Evolutionary conservation across 2,329 filamentous ascomycete species (phyloP).

Genomic region (Fusarium proliferatum): DNA sequence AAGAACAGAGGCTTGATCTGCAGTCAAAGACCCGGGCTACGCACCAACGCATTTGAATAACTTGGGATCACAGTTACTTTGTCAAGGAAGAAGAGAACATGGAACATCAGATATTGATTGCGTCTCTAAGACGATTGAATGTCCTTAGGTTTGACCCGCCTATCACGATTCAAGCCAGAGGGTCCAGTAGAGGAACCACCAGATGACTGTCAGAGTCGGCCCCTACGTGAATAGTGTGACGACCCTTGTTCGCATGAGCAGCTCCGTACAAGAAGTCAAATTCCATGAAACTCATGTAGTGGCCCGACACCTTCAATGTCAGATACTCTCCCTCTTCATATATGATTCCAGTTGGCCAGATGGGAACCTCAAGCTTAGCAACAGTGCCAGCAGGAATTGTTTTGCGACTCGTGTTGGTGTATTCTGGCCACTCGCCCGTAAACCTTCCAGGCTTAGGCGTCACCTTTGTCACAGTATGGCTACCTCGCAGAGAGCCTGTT

Average conservation of each 20-base stretch:
- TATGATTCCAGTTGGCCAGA: background rate
- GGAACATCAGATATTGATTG: rapidly evolving
- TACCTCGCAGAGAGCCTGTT: background rate
- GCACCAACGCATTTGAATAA: rapidly evolving
- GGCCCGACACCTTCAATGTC: background rate
- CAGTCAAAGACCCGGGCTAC: background rate
- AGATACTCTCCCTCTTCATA: background rate
- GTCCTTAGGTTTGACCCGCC: rapidly evolving
- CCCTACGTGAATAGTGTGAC: background rate
- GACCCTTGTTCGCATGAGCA: background rate
- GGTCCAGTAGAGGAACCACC: background rate
- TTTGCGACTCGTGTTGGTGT: background rate
- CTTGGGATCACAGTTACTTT: background rate
- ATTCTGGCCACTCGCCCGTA: background rate
- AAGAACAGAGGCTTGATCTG: too few species aligned
- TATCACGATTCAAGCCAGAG: background rate
- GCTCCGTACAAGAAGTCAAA: background rate
- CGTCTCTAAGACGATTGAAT: rapidly evolving
- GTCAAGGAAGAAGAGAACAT: too few species aligned
- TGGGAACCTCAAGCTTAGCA: background rate
- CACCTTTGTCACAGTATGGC: background rate
- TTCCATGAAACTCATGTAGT: slow-evolving; percentile 6
- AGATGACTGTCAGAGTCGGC: background rate
- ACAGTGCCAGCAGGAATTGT: background rate
- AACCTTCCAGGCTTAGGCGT: background rate